Percentiles rank a stretch among this genome's conserved stretches.
Evolutionary conservation across 2,329 filamentous ascomycete genomes (phyloP).

Genomic region (Diaporthe vexans): DNA sequence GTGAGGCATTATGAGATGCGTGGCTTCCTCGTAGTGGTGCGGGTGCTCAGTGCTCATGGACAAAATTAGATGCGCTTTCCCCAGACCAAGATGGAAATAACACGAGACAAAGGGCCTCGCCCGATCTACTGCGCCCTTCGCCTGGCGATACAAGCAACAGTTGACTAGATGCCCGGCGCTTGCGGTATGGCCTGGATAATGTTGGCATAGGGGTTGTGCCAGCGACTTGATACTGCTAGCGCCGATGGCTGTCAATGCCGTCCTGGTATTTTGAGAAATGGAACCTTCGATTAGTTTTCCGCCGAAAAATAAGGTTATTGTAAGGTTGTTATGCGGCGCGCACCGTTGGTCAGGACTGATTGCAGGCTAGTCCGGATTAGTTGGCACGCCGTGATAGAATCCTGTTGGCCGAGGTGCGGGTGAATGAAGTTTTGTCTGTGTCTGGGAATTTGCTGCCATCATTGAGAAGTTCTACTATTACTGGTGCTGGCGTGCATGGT

Average conservation of each 20-base stretch:
- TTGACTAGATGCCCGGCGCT: constrained; percentile 8
- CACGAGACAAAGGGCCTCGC: not conserved
- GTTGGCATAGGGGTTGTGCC: not conserved
- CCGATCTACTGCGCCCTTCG: not conserved
- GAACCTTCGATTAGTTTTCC: constrained; percentile 12
- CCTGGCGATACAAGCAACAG: not conserved
- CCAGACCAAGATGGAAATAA: constrained; percentile 4
- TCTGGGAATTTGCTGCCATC: not conserved
- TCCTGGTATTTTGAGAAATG: constrained; percentile 6
- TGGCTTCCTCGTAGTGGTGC: not conserved
- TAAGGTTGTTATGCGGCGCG: constrained; percentile 28
- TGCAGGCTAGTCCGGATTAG: not conserved
- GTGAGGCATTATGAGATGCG: constrained; percentile 15
- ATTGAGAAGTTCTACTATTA: not conserved
- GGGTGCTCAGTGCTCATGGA: not conserved
- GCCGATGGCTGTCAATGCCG: constrained; percentile 22
- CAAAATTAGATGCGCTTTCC: not conserved
- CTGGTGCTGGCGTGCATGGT: not conserved
- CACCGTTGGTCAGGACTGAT: constrained; percentile 4
- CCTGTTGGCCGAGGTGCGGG: not conserved
- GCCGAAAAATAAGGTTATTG: constrained; percentile 13
- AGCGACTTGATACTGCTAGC: constrained; percentile 1
- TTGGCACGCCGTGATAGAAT: not conserved
- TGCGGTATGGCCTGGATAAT: not conserved
- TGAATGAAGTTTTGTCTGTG: constrained; percentile 1